Percentiles rank a stretch among this genome's conserved stretches.
These are phyloP conservation scores for Teratosphaeria viscida DNA, from an alignment of 2,329 filamentous ascomycete species.

Conservation along the genomic window DNA sequence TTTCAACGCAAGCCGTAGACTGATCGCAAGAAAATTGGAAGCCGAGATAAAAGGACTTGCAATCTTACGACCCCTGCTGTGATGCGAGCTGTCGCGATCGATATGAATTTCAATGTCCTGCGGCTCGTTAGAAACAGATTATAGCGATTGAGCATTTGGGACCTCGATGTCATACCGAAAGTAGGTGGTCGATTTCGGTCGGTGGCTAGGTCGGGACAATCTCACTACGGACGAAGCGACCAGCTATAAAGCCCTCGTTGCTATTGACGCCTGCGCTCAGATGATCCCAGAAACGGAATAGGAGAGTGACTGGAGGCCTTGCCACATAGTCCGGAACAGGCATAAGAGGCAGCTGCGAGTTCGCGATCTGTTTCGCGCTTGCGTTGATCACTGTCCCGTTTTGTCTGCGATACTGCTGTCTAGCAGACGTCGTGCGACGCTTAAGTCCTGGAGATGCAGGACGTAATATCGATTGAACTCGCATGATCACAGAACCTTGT, in stretches of 20 bases:
- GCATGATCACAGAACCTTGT: background rate
- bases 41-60: background rate
- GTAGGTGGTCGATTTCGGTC: background rate
- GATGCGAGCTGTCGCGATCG: background rate
- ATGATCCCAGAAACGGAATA: background rate
- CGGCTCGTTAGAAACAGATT: background rate
- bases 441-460: background rate
- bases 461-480: background rate
- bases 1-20: background rate
- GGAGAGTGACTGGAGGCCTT: background rate
- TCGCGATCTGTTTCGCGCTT: background rate
- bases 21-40: background rate
- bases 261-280: background rate
- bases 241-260: background rate
- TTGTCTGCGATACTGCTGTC: background rate
- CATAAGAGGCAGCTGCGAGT: background rate
- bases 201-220: background rate
- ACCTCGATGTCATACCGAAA: background rate
- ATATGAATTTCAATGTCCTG: background rate
- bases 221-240: background rate
- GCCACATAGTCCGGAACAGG: background rate
- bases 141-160: background rate
- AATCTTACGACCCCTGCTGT: background rate
- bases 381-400: background rate
- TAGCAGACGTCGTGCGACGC: background rate